These are phyloP conservation scores for Ustilago esculenta DNA, from an alignment of 1,284 basidiomycete genomes.

Conservation along the genomic window DNA sequence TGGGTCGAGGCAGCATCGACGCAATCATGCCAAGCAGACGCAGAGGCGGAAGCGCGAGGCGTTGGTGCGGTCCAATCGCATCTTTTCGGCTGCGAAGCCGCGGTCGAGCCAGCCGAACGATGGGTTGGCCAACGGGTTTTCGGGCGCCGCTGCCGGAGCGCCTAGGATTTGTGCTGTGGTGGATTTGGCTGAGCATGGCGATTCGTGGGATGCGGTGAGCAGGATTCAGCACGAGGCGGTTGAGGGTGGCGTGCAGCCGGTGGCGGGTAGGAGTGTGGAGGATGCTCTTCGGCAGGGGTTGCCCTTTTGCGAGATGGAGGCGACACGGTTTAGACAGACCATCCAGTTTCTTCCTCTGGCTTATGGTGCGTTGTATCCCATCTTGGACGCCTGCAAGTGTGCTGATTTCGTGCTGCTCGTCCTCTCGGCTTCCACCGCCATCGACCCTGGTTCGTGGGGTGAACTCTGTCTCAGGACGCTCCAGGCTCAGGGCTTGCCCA, in stretches of 20 bases:
- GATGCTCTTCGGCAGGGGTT: constrained; percentile 33
- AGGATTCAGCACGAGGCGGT: constrained; percentile 77
- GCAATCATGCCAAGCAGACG: constrained; percentile 61
- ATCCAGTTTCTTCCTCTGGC: constrained; percentile 80
- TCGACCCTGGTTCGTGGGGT: constrained; percentile 77
- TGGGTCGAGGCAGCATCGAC: constrained; percentile 54
- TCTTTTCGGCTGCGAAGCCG: constrained; percentile 38
- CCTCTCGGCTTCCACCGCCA: constrained; percentile 82
- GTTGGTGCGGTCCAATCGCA: constrained; percentile 55
- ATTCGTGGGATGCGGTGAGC: constrained; percentile 71
- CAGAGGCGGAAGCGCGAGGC: constrained; percentile 61
- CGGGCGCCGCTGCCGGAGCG: constrained; percentile 72
- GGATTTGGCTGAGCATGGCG: constrained; percentile 78
- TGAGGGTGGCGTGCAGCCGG: constrained; percentile 68
- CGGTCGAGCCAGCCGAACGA: constrained; percentile 31
- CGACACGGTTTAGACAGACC: constrained; percentile 85
- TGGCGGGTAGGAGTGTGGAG: constrained; percentile 51
- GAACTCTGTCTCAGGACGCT: constrained; percentile 89
- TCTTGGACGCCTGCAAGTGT: constrained; percentile 85
- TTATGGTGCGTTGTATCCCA: constrained; percentile 73
- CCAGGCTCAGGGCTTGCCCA: constrained; percentile 74
- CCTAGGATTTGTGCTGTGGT: constrained; percentile 83
- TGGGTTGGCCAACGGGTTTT: constrained; percentile 71
- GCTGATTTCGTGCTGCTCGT: constrained; percentile 91
- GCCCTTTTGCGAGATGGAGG: constrained; percentile 67